These are phyloP conservation scores for Naganishia albida DNA, from an alignment of 1,284 basidiomycete species.

Conservation along the genomic window DNA sequence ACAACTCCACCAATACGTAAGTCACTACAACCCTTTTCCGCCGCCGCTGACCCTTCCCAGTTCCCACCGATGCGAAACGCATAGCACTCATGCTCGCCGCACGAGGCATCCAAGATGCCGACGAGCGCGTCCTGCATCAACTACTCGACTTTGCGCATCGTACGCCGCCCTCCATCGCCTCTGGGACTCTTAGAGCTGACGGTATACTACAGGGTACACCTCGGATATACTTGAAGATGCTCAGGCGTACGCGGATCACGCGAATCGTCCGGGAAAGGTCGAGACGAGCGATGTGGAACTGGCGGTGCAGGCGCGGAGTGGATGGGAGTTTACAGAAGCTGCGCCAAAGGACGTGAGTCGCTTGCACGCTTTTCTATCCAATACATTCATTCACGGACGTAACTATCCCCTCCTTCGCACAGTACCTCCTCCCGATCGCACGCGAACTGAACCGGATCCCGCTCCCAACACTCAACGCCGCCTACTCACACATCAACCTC, in stretches of 20 bases:
- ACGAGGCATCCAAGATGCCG: slow-evolving; percentile 90
- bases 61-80: slow-evolving; percentile 82
- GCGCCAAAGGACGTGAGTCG: slow-evolving; percentile 87
- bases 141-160: slow-evolving; percentile 93
- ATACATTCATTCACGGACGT: background rate
- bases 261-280: slow-evolving; percentile 69
- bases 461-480: slow-evolving; percentile 88
- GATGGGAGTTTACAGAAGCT: slow-evolving; percentile 89
- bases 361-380: slow-evolving; percentile 19
- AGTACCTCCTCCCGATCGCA: slow-evolving; percentile 88
- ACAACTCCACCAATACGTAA: background rate
- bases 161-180: slow-evolving; percentile 30
- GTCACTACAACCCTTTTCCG: background rate
- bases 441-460: slow-evolving; percentile 86
- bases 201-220: slow-evolving; percentile 66
- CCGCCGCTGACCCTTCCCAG: slow-evolving; percentile 36
- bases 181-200: background rate
- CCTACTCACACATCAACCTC: slow-evolving; percentile 82
- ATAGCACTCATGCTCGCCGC: slow-evolving; percentile 90
- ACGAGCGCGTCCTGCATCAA: slow-evolving; percentile 90
- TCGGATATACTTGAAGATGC: slow-evolving; percentile 88
- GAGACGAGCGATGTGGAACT: slow-evolving; percentile 89
- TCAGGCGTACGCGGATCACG: slow-evolving; percentile 90
- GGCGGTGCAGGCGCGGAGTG: slow-evolving; percentile 88
- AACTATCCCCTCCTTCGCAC: slow-evolving; percentile 13